A percentile compares a stretch with the other conserved stretches of the same genome.
Evolutionary conservation across 192 early-diverging fungal species (phyloP).

Genomic region (Umbelopsis isabellina): DNA sequence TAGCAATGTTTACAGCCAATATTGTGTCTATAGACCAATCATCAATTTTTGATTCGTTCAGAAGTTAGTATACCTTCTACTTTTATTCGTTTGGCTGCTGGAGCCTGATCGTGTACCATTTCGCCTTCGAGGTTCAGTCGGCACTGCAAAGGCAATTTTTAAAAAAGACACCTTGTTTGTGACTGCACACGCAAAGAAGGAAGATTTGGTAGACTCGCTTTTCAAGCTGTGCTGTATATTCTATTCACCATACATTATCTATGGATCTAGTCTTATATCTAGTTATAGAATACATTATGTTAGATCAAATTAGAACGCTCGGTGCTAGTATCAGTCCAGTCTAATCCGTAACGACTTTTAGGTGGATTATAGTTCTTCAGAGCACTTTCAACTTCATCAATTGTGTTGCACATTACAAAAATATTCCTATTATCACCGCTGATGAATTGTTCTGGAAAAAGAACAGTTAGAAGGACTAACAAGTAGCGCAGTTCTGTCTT

Average conservation of each 20-base stretch:
- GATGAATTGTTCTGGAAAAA: conserved; percentile 64
- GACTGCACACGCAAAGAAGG: too few relatives aligned
- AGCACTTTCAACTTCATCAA: conserved; percentile 59
- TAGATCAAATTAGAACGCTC: not conserved
- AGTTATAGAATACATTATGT: not conserved
- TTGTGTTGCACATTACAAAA: conserved; percentile 61
- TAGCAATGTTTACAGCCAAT: too few relatives aligned
- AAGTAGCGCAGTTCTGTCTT: not conserved
- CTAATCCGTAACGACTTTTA: conserved; percentile 47
- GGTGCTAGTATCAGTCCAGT: conserved; percentile 43
- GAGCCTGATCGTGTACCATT: not conserved
- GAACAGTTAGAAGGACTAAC: not conserved
- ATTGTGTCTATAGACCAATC: too few relatives aligned
- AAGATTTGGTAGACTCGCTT: too few relatives aligned
- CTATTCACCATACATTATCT: too few relatives aligned
- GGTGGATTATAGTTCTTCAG: conserved; percentile 56
- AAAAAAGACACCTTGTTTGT: too few relatives aligned
- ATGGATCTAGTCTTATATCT: not conserved
- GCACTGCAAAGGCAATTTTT: too few relatives aligned
- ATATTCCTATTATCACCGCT: conserved; percentile 48
- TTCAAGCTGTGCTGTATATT: too few relatives aligned
- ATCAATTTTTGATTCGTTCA: not conserved
- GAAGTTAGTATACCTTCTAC: not conserved
- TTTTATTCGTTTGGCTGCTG: not conserved
- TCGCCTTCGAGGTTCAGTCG: too few relatives aligned